A percentile compares a stretch with the other conserved stretches of the same genome.
These are phyloP conservation scores for Akebia trifoliata DNA, from an alignment of 164 flowering plant species.

Conservation along the genomic window DNA sequence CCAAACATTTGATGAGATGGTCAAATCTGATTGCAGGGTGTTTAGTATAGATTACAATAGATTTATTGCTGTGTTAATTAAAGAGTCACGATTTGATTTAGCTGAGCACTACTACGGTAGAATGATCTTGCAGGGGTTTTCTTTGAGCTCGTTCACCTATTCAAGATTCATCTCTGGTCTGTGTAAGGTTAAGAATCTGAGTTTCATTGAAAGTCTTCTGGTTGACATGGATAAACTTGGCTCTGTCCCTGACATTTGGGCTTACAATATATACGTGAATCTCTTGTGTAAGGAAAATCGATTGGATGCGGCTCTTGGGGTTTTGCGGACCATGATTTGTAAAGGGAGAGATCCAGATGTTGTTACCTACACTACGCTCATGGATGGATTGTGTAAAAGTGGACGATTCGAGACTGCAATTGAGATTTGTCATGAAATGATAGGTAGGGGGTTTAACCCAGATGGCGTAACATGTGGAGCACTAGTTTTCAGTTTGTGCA, in stretches of 20 bases:
- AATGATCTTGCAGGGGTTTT: conserved; percentile 62
- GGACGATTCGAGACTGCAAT: conserved; percentile 46
- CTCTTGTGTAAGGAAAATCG: conserved; percentile 53
- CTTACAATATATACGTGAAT: conserved; percentile 65
- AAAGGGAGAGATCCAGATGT: conserved; percentile 75
- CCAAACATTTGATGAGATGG: conserved; percentile 77
- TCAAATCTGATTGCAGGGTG: conserved; percentile 68
- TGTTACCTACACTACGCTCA: conserved; percentile 70
- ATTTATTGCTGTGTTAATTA: conserved; percentile 74
- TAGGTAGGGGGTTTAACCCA: conserved; percentile 43
- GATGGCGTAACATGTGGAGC: conserved; percentile 71
- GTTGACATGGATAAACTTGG: conserved; percentile 63
- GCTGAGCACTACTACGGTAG: conserved; percentile 59
- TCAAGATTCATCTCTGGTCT: conserved; percentile 76
- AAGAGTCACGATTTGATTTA: conserved; percentile 52
- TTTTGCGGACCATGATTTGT: conserved; percentile 46
- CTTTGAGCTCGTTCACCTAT: conserved; percentile 70
- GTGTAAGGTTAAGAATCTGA: conserved; percentile 54
- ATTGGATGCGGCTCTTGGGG: conserved; percentile 49
- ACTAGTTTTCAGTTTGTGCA: conserved; percentile 66
- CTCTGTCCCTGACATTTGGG: conserved; percentile 70
- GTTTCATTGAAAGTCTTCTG: conserved; percentile 43
- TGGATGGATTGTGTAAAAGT: conserved; percentile 57
- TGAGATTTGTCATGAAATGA: conserved; percentile 68
- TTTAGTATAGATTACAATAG: conserved; percentile 78